Evolutionary conservation across 2,329 filamentous ascomycete species (phyloP), one percentile per base, ranked within the genome.

Genomic region (Neofusicoccum parvum): DNA sequence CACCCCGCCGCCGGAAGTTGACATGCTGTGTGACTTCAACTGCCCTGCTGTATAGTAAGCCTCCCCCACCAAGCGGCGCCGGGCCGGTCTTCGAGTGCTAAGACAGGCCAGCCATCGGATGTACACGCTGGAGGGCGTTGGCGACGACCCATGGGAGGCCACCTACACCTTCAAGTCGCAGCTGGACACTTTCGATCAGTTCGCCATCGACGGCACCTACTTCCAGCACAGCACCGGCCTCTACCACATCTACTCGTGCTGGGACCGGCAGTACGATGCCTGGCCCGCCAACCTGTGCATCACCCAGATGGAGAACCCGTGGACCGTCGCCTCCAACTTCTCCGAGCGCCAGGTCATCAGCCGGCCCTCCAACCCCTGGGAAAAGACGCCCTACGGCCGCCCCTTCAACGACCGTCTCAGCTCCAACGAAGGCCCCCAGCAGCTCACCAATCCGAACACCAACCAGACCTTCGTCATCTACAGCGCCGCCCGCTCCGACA

Each of bases 221-320:
- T 83, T 84, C 70, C 74, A 78, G 65, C 79, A 84, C 70, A 41
- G 65, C 62, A 66, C 70, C 64, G 67, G 71, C 14, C 68, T 79
- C 3, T 79, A 79, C 53, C 77, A 79, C 67, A 74, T 79, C 58
- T 79, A 79, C 68, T 75, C 72, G 10, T 79, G 77, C 67, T 79
- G 77, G 77, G 76, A 78, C 66, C 74, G 72, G n/a, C 72, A 77
- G 17, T 83, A 82, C 69, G 78, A 79, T 43, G 79, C 75, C 54
- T 85, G 82, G 82, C 83, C 83, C 11, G 79, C 82, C 3, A 85
- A 84, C 66, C 77, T 85, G 5, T 85, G 82, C 71, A 84, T 85
- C 64, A 81, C 82, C n/a, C 80, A 81, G 65, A 64, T 84, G 72
- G 75, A 73, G 6, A 75, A 83, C 62, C 82, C 83, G 0, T 84